These are phyloP conservation scores for Didymella keratinophila DNA, from an alignment of 2,329 filamentous ascomycete genomes.

Conservation along the genomic window DNA sequence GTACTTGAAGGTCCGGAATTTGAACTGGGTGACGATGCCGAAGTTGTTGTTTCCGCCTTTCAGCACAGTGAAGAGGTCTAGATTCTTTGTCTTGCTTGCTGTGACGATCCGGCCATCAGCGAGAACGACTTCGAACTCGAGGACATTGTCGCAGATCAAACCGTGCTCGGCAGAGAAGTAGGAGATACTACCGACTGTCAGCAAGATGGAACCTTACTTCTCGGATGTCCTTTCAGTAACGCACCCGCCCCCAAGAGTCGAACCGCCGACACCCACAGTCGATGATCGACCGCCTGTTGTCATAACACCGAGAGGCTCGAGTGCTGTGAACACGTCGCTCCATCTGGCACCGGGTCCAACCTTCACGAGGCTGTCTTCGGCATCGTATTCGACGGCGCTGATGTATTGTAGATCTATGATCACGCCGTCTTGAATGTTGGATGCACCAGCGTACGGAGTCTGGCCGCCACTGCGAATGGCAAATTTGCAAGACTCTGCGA, in stretches of 20 bases:
- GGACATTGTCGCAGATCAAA: conserved; percentile 41
- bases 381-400: conserved; percentile 28
- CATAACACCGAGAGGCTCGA: conserved; percentile 35
- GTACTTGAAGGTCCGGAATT: conserved; percentile 35
- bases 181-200: conserved; percentile 26
- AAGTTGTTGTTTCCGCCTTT: conserved; percentile 49
- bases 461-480: conserved; percentile 40
- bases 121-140: conserved; percentile 46
- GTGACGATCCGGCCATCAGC: conserved; percentile 40
- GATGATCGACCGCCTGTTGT: conserved; percentile 37
- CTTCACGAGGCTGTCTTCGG: conserved; percentile 24
- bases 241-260: conserved; percentile 35
- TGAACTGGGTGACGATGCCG: conserved; percentile 45
- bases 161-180: conserved; percentile 42
- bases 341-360: conserved; percentile 39
- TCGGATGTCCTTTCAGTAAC: not conserved
- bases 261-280: conserved; percentile 37
- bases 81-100: conserved; percentile 28
- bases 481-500: conserved; percentile 26
- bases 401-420: conserved; percentile 38
- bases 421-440: conserved; percentile 40
- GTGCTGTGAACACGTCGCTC: conserved; percentile 34
- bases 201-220: not conserved
- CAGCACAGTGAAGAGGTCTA: conserved; percentile 43
- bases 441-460: conserved; percentile 34